Conservation (phyloP, 805 yeast species). For the Candida michaelii region DNA sequence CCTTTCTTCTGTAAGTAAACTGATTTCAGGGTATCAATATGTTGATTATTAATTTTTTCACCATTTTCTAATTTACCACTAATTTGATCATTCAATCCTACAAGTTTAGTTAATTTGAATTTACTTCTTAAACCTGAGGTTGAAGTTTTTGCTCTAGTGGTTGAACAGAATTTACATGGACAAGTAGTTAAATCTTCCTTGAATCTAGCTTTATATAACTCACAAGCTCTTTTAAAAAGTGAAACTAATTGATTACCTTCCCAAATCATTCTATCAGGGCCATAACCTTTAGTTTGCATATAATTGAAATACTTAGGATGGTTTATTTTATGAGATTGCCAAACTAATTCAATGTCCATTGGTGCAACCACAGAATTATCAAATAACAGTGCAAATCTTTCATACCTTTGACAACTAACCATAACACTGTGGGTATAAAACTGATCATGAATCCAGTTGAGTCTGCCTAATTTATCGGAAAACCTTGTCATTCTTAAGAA, state of each 20-base stretch:
- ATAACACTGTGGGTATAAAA: background rate
- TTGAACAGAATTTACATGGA: conserved; percentile 4
- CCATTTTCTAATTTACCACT: background rate
- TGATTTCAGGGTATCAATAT: conserved; percentile 4
- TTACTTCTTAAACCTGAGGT: background rate
- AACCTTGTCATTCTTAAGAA: background rate
- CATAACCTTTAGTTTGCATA: background rate
- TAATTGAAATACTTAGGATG: background rate
- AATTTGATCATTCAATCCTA: background rate
- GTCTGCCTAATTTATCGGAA: background rate
- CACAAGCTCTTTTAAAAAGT: background rate
- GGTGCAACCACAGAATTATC: background rate
- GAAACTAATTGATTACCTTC: background rate
- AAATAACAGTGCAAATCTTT: background rate
- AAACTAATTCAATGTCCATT: conserved; percentile 4
- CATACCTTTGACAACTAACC: conserved; percentile 1
- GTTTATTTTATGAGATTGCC: conserved; percentile 3
- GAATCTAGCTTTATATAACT: background rate
- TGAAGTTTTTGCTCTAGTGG: background rate
- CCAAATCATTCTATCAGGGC: background rate
- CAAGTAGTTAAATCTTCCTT: conserved; percentile 1
- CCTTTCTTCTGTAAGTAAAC: background rate
- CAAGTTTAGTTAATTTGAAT: background rate
- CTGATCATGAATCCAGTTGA: background rate
- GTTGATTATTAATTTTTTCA: background rate